Evolutionary conservation across 2,329 filamentous ascomycete species (phyloP).

Genomic region (Trichoderma asperellum): DNA sequence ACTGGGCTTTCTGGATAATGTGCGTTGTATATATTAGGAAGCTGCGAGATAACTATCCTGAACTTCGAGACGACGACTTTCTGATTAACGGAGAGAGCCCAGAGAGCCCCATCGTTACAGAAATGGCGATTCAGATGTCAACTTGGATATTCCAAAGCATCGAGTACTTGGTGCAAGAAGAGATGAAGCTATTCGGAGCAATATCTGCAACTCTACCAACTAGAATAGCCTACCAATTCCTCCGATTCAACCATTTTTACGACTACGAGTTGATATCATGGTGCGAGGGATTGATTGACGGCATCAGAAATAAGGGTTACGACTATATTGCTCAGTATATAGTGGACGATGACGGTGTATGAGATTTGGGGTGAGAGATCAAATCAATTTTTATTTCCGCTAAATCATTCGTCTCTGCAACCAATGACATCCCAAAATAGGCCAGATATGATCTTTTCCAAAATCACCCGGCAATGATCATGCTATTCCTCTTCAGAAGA

Average conservation of each 20-base stretch:
- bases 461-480: background rate
- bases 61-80: background rate
- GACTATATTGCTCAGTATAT: slow-evolving; percentile 25
- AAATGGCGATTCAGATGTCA: slow-evolving; percentile 31
- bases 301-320: slow-evolving; percentile 14
- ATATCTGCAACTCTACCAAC: slow-evolving; percentile 43
- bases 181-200: slow-evolving; percentile 46
- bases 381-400: background rate
- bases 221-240: slow-evolving; percentile 30
- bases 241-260: slow-evolving; percentile 2
- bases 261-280: slow-evolving; percentile 5
- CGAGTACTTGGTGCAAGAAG: slow-evolving; percentile 44
- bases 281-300: slow-evolving; percentile 20
- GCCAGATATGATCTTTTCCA: background rate
- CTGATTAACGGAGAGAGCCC: slow-evolving; percentile 21
- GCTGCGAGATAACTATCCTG: slow-evolving; percentile 7
- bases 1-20: slow-evolving; percentile 45
- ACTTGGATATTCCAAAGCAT: slow-evolving; percentile 41
- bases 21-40: slow-evolving; percentile 40
- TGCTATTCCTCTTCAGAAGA: slow-evolving; percentile 22
- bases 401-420: background rate
- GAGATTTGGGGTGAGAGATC: background rate
- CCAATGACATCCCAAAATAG: background rate
- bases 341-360: slow-evolving; percentile 17
- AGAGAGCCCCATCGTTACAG: slow-evolving; percentile 24